Conservation (phyloP, 2,329 filamentous ascomycete species). For the Alternaria panax region DNA sequence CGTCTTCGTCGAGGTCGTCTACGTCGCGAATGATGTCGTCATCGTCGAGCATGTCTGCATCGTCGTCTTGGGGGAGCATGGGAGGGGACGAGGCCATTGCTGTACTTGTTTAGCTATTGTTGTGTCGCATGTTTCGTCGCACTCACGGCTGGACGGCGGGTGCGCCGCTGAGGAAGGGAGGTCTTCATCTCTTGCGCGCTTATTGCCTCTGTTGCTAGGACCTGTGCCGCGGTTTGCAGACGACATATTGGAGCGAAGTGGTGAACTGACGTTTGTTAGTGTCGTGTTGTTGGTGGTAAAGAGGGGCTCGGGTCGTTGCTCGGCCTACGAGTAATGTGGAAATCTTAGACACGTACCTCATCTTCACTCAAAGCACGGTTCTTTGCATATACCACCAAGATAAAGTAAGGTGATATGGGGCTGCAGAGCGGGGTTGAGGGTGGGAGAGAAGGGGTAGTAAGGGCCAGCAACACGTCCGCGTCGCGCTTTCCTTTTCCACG, state of each 20-base stretch:
- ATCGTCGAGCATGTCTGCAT: constrained; percentile 75
- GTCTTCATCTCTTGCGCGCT: constrained; percentile 71
- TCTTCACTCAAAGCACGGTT: constrained; percentile 18
- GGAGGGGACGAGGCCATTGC: constrained; percentile 67
- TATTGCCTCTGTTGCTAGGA: constrained; percentile 65
- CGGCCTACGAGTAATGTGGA: constrained; percentile 4
- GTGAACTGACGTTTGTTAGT: constrained; percentile 68
- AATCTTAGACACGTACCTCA: constrained; percentile 28
- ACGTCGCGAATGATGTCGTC: constrained; percentile 70
- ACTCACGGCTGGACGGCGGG: constrained; percentile 70
- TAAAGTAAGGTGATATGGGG: neutral
- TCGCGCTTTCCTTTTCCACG: constrained; percentile 26
- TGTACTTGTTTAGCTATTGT: constrained; percentile 45
- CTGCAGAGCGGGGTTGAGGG: constrained; percentile 13
- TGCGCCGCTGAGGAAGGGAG: constrained; percentile 63
- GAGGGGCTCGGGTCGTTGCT: constrained; percentile 26
- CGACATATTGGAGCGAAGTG: constrained; percentile 74
- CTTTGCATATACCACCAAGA: constrained; percentile 1
- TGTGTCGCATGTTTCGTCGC: constrained; percentile 1
- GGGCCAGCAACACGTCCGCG: constrained; percentile 21
- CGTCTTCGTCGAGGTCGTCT: constrained; percentile 72
- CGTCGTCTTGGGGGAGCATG: constrained; percentile 70
- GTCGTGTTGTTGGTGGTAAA: constrained; percentile 19
- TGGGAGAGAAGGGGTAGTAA: constrained; percentile 9
- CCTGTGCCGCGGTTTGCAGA: constrained; percentile 79